Conservation (phyloP, 805 yeast species). For the Starmerella potacharoeniae region DNA sequence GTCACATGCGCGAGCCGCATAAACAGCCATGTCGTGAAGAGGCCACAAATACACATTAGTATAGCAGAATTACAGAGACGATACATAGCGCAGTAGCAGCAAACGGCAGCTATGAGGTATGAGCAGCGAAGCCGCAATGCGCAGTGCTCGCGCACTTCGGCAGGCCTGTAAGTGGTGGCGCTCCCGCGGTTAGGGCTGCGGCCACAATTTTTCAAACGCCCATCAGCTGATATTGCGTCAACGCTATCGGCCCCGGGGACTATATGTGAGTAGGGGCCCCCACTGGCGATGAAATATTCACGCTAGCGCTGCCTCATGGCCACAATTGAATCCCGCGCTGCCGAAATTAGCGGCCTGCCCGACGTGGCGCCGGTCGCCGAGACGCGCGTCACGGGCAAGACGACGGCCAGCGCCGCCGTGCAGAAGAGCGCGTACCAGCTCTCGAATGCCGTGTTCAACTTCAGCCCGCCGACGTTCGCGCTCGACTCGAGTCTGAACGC, state of each 20-base stretch:
- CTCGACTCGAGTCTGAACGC: slow-evolving; percentile 47
- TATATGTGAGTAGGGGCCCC: background rate
- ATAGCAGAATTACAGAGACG: too few relatives aligned
- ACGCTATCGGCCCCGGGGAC: background rate
- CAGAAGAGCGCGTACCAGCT: slow-evolving; percentile 29
- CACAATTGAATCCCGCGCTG: slow-evolving; percentile 1
- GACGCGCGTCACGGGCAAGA: slow-evolving; percentile 6
- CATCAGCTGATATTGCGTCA: slow-evolving; percentile 5
- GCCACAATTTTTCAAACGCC: background rate
- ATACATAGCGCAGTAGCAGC: too few relatives aligned
- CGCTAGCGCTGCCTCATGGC: background rate
- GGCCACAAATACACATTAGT: too few relatives aligned
- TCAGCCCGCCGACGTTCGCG: slow-evolving; percentile 52
- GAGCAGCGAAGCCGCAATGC: too few relatives aligned
- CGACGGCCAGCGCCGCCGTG: slow-evolving; percentile 20
- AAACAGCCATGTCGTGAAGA: too few relatives aligned
- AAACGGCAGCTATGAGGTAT: too few relatives aligned
- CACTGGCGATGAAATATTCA: background rate
- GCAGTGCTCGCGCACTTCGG: too few relatives aligned
- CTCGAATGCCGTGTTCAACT: slow-evolving; percentile 37
- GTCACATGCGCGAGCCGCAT: too few relatives aligned
- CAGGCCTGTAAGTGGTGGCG: too few relatives aligned
- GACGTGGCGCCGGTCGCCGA: slow-evolving; percentile 7
- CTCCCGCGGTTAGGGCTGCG: too few relatives aligned
- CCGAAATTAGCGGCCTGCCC: slow-evolving; percentile 10